A percentile compares a stretch with the other conserved stretches of the same genome.
Evolutionary conservation across 306 rosid genomes (phyloP).

Genomic region (Ceratonia siliqua): DNA sequence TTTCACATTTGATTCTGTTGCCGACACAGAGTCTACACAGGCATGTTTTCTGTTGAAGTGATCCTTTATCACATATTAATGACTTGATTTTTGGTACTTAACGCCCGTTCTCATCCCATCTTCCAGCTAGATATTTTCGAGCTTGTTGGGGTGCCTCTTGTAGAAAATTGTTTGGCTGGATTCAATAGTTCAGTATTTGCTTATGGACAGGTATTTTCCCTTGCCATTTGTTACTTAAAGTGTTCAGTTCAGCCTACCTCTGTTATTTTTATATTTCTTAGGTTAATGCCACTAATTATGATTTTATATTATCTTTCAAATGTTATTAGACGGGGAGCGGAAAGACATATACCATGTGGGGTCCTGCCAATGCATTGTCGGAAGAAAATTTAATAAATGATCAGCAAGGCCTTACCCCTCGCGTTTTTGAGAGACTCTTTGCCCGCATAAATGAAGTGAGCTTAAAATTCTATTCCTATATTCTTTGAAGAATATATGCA

Average conservation of each 20-base stretch:
- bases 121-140: constrained; percentile 89
- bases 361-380: constrained; percentile 86
- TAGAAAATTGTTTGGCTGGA: constrained; percentile 94
- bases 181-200: constrained; percentile 98
- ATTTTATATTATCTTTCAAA: constrained; percentile 16
- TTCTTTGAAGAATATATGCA: constrained; percentile 3
- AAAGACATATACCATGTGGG: constrained; percentile 99
- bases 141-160: constrained; percentile 89
- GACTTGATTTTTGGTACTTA: not conserved
- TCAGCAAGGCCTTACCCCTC: constrained; percentile 88
- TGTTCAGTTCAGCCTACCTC: not conserved
- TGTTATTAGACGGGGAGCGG: constrained; percentile 89
- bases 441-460: constrained; percentile 83
- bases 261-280: not conserved
- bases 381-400: constrained; percentile 63
- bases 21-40: constrained; percentile 84
- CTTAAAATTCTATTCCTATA: constrained; percentile 19
- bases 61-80: constrained; percentile 17
- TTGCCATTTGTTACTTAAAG: not conserved
- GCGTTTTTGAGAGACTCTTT: constrained; percentile 85
- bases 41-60: constrained; percentile 43
- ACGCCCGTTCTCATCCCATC: constrained; percentile 13
- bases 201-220: constrained; percentile 78
- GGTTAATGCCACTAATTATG: constrained; percentile 21
- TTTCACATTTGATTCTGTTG: constrained; percentile 93